Evolutionary conservation across 495 filamentous ascomycete species (phyloP), one percentile per base, ranked within the genome.

Genomic region (Bombardia bombarda): DNA sequence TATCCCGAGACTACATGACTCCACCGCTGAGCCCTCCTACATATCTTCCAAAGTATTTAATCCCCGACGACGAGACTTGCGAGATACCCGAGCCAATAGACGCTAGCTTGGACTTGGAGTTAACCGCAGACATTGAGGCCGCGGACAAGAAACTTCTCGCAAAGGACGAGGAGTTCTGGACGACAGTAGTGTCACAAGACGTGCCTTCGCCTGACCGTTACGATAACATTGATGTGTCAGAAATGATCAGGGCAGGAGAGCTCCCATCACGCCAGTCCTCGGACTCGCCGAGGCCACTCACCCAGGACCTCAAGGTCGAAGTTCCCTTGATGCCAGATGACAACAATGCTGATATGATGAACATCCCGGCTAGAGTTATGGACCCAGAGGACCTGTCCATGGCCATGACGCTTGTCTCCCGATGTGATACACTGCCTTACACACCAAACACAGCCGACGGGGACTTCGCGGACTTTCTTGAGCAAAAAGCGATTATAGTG

Each of bases 1-100:
- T n/a, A 8, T 28, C 2, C 26, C 6, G 6, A 47, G 28, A 21
- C 45, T 45, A 40, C 19, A 31, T 82, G 21, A 79, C 80, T 9
- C 82, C 81, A 22, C 80, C 78, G 10, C 57, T 85, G 9, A 71
- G 77, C 30, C 79, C 80, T 2, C 38, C 60, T 14, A 49, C 58
- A 4, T 65, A 63, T 1, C 30, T 49, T 10, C 30, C 32, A 1
- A 55, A 61, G 16, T 63, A 65, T 25, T 79, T 67, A 33, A 42
- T 74, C 21, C 71, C 75, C 7, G 67, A 70, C 7, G 67, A 67
- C 3, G 57, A 63, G 8, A 58, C 36, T 4, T 76, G 68, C 43
- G 55, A 69, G 42, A 32, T 83, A n/a, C 73, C 78, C 4, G 46
- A 74, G 5, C 60, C 72, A n/a, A n/a, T n/a, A n/a, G n/a, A n/a